Base-by-base conservation (phyloP, 768 basidiomycete species). In the Mycena albidolilacea region DNA sequence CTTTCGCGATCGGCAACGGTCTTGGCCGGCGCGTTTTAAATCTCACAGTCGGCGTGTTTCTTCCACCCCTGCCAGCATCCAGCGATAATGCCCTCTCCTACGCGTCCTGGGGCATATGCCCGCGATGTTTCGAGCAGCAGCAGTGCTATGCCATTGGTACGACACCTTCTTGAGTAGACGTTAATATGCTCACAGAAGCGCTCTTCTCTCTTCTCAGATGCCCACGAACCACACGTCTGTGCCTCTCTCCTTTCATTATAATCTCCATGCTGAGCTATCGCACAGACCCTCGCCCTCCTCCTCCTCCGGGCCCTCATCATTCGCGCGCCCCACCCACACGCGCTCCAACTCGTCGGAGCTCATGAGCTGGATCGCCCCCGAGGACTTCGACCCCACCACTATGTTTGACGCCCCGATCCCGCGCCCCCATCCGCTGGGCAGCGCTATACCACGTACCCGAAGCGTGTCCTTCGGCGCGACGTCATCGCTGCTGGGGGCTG, bases 281-380 rank as follows among this genome's bases (percentile, higher is more conserved):
- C 62, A 21, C 68, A 61, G 61, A 6, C 54, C 57, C 12, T 71
- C 66, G 7, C 52, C 70, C 1, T 55, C 70, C 38, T 55, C 70
- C 38, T 58, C 64, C 19, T 50, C 48, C 19, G 23, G 12, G 2
- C 35, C 50, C 6, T 21, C 69, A 3, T 10, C 39, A 17, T 19
- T 54, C 52, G 15, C n/a, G n/a, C 10, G n/a, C 8, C 10, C 19
- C 19, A n/a, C 19, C 19, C 73, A 69, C 66, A 12, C 59, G 19
- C 62, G 66, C 21, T 3, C 6, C 67, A 19, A 39, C 46, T 66
- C 67, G 4, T 44, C 60, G 46, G 52, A 57, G 0, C 30, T 30
- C 30, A 14, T 75, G 41, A 66, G 63, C 59, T 75, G 74, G 74
- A 61, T 75, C 14, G 57, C 50, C 14, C 74, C 74, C 3, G 70